Evolutionary conservation across 352 stramenopile species (phyloP).

Genomic region (Globisporangium barbulae): DNA sequence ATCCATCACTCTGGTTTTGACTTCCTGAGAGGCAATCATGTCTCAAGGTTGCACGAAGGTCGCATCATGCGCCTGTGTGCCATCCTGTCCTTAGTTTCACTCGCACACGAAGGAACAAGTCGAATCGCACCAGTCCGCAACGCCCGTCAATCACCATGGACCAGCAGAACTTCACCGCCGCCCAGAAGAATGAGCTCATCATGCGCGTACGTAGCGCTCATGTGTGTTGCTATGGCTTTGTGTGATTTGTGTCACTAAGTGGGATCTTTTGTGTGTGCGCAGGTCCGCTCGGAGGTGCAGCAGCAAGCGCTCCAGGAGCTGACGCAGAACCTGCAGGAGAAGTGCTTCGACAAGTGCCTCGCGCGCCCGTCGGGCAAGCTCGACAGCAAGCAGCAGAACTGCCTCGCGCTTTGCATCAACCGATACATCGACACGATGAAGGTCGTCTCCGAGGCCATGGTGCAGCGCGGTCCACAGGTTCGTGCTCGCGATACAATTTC

Average conservation of each 20-base stretch:
- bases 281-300: constrained; percentile 84
- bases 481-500: background rate
- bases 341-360: constrained; percentile 91
- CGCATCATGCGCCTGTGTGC: background rate
- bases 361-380: constrained; percentile 75
- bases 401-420: constrained; percentile 86
- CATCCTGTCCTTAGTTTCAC: constrained; percentile 1
- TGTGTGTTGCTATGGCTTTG: background rate
- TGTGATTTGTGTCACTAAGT: background rate
- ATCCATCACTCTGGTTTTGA: constrained; percentile 9
- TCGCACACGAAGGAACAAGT: constrained; percentile 16
- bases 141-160: constrained; percentile 38
- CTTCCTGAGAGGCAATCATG: background rate
- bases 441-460: constrained; percentile 82
- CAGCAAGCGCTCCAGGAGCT: constrained; percentile 81
- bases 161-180: constrained; percentile 68
- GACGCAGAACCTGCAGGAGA: constrained; percentile 85
- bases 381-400: constrained; percentile 90
- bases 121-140: background rate
- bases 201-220: constrained; percentile 48
- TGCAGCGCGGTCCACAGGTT: constrained; percentile 65
- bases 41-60: constrained; percentile 23
- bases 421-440: constrained; percentile 92
- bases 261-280: background rate
- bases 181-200: constrained; percentile 85